Base-by-base conservation (phyloP, 2,329 filamentous ascomycete species). In the Venturia aucupariae region DNA sequence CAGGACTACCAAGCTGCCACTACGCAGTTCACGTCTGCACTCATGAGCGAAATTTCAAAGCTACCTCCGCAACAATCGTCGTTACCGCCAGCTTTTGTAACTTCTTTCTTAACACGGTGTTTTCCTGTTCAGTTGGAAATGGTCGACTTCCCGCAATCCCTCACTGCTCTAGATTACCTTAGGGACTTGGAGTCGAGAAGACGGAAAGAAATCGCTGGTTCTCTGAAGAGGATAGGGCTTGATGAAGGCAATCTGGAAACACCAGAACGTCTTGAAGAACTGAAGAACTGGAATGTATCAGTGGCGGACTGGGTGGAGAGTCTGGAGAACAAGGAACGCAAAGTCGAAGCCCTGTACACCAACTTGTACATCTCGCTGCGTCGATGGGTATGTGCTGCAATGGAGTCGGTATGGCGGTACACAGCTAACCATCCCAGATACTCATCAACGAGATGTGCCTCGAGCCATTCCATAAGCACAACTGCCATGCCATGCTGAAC, bases 401-500 rank as follows among this genome's bases (percentile, higher is more conserved):
- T 39, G 17, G 30, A 38, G 19, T 46, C 61, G 19, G 10, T 61
- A 30, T n/a, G n/a, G 71, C 73, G 67, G 73, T 66, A 60, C 63
- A 62, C 44, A 38, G 62, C 62, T 64, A 42, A 64, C 62, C 32
- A 22, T 51, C 35, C 30, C 65, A 85, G 83, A 83, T 84, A 65
- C 75, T 88, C 70, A 82, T 88, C 73, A 87, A 88, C 69, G 85
- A 88, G 69, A 79, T 88, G 69, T 81, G 84, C 32, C 76, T 86
- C 38, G 76, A 80, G 39, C 84, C 84, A 0, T 86, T 85, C 74
- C 84, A 84, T 76, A 86, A 86, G 72, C 79, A 82, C 69, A 87
- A 87, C 71, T 86, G 85, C 70, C 79, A 87, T 67, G 86, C 84
- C 63, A 85, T 88, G 81, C 81, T 88, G 61, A 88, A 88, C 74